Base-by-base conservation (phyloP, 164 flowering plant genomes). In the Aristolochia fimbriata region DNA sequence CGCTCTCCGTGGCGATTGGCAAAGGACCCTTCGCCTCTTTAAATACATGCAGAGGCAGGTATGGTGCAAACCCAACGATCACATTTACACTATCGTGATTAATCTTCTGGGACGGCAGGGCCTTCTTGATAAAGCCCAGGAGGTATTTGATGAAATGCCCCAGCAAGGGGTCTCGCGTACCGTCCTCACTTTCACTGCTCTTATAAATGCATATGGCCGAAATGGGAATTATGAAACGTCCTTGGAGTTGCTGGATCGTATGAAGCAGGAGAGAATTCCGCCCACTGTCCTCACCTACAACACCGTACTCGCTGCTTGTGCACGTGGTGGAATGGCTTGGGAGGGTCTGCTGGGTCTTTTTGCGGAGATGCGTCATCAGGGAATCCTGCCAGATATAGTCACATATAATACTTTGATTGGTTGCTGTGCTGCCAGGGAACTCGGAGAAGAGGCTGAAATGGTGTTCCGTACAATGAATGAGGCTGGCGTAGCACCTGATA, bases 41-140 rank as follows among this genome's bases (percentile, higher is more conserved):
- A 89, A 92, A 76, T 84, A 89, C 58, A 89, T 89, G 91, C 98
- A 89, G 76, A 76, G 98, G 20, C 98, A 92, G 71, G 71, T 87
- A 23, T 92, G 98, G 98, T 92, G 96, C 68, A 92, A 84, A 74
- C 96, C 98, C 1, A 89, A 86, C 63, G 96, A 92, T 55, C 96
- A 85, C 60, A 87, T 89, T 12, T 89, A 87, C 60, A 81, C 94
- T n/a, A 76, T 89, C 12, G 69, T 92, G 71, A 83, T 92, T 24
- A 85, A 88, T 14, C 70, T 92, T 22, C 69, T 92, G 0, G 98
- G 96, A 23, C 78, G 98, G 12, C 96, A 89, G 48, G 93, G 90
- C 12, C 70, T 92, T 62, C 78, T 87, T 19, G 96, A 92, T 21
- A 92, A 92, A 60, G 71, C 83, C 64, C 69, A 65, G 17, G 95